phyloP scores from a whole-genome alignment of 345 rosid genomes.

The Eucalyptus dawsonii region DNA sequence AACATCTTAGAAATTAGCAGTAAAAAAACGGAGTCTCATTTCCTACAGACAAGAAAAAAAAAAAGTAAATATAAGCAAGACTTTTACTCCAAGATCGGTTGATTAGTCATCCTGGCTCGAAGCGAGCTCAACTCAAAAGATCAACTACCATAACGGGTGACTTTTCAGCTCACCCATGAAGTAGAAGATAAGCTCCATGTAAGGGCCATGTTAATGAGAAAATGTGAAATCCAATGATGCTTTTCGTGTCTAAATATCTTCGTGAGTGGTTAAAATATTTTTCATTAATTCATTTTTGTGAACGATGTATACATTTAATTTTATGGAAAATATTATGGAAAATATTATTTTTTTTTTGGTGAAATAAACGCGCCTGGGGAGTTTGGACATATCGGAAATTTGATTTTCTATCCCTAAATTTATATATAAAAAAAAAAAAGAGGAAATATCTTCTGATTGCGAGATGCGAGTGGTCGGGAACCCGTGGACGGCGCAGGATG shows the following conservation, averaged over 20 bases:
- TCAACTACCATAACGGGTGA: no score
- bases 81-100: no score
- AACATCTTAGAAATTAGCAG: no score
- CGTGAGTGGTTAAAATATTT: accelerated
- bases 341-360: background rate
- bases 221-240: background rate
- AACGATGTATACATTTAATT: background rate
- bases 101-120: no score
- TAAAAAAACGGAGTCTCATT: no score
- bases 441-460: background rate
- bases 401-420: background rate
- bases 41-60: no score
- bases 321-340: background rate
- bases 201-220: background rate
- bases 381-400: background rate
- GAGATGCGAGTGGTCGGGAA: background rate
- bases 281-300: background rate
- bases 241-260: background rate
- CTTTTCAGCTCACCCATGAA: accelerated
- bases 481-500: background rate
- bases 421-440: no score
- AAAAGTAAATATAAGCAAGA: no score
- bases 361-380: accelerated
- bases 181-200: background rate
- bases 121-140: no score